A percentile compares a stretch with the other conserved stretches of the same genome.
phyloP scores from a whole-genome alignment of 805 yeast species.

The Martiniozyma abietophila region DNA sequence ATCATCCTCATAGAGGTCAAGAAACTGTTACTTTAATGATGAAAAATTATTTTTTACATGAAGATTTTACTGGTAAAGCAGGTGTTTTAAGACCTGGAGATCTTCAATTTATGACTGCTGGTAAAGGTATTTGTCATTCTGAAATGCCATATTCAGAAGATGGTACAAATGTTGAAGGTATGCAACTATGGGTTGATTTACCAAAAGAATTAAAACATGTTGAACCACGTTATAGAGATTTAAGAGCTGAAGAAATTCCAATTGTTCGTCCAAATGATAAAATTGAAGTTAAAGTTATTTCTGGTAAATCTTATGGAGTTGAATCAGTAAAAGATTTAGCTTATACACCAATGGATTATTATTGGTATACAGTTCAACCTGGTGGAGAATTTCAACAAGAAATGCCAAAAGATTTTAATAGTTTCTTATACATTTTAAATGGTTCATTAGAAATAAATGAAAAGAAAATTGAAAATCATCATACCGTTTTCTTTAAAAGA shows the following conservation, averaged over 20 bases:
- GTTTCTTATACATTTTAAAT: slow-evolving; percentile 56
- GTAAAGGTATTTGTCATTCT: slow-evolving; percentile 75
- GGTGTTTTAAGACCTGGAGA: slow-evolving; percentile 78
- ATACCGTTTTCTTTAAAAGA: slow-evolving; percentile 53
- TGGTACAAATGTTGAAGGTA: slow-evolving; percentile 45
- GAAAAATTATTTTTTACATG: slow-evolving; percentile 66
- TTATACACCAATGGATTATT: slow-evolving; percentile 71
- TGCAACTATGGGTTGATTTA: slow-evolving; percentile 85
- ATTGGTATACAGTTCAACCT: slow-evolving; percentile 54
- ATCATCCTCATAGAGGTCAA: slow-evolving; percentile 77
- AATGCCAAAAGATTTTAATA: slow-evolving; percentile 53
- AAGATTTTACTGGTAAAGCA: slow-evolving; percentile 78
- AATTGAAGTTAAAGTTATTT: slow-evolving; percentile 59
- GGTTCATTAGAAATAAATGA: slow-evolving; percentile 45
- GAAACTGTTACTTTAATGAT: slow-evolving; percentile 67
- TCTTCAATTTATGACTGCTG: slow-evolving; percentile 91
- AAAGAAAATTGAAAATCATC: slow-evolving; percentile 33
- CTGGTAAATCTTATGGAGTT: slow-evolving; percentile 72
- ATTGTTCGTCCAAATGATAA: slow-evolving; percentile 55
- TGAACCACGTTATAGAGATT: slow-evolving; percentile 72
- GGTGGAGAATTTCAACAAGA: slow-evolving; percentile 56
- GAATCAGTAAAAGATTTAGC: slow-evolving; percentile 67
- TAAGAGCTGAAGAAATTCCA: slow-evolving; percentile 64
- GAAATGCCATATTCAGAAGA: slow-evolving; percentile 68
- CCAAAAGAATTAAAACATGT: slow-evolving; percentile 54